Conservation (phyloP, 2,329 filamentous ascomycete genomes). For the Podosphaera xanthii region DNA sequence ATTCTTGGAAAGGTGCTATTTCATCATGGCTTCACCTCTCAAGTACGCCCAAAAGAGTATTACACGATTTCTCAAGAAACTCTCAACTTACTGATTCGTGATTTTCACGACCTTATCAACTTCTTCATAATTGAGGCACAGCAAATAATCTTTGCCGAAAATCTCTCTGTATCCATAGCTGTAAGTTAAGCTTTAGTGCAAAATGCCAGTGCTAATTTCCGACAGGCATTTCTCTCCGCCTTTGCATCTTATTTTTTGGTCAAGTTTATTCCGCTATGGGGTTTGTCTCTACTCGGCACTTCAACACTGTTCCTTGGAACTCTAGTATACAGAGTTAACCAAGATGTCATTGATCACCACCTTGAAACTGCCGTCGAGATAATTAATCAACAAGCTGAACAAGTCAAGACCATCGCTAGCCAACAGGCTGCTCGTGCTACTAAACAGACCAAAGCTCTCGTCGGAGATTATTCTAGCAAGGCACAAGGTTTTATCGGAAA, state of each 20-base stretch:
- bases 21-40: constrained; percentile 37
- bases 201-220: constrained; percentile 2
- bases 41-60: constrained; percentile 43
- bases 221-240: constrained; percentile 33
- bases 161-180: constrained; percentile 32
- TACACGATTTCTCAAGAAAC: constrained; percentile 41
- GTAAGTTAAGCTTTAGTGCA: constrained; percentile 22
- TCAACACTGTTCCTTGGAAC: constrained; percentile 37
- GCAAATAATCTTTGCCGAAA: constrained; percentile 46
- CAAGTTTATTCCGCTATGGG: constrained; percentile 50
- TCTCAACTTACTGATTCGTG: constrained; percentile 35
- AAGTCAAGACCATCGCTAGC: constrained; percentile 36
- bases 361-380: constrained; percentile 33
- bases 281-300: constrained; percentile 35
- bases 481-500: constrained; percentile 39
- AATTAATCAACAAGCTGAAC: constrained; percentile 37
- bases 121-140: constrained; percentile 50
- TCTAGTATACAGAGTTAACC: constrained; percentile 41
- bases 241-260: constrained; percentile 45
- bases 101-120: constrained; percentile 45
- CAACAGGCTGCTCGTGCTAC: constrained; percentile 42
- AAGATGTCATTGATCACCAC: constrained; percentile 45
- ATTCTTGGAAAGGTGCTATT: constrained; percentile 35
- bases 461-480: constrained; percentile 45
- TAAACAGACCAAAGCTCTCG: constrained; percentile 41